Evolutionary conservation across 192 early-diverging fungal species (phyloP), one percentile per base, ranked within the genome.

Genomic region (Allomyces macrogynus): DNA sequence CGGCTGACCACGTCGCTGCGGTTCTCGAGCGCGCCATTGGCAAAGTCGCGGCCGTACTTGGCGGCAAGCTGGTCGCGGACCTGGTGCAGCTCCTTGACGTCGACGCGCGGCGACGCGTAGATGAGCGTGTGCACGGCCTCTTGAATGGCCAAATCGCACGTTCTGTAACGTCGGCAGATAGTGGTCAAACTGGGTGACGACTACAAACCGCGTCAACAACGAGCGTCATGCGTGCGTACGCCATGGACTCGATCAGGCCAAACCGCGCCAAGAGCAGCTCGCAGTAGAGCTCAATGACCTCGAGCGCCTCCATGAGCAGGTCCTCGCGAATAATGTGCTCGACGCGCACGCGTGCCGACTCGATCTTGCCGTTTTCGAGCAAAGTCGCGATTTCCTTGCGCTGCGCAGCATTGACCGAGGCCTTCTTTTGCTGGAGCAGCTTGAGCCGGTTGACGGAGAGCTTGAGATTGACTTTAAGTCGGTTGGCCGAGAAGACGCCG

Each of bases 321-420:
- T 98, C 95, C 65, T 96, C 93, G 20, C 93, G 84, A 64, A 98
- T 98, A 62, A 98, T 90, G 69, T 86, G 80, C 65, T 98, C 93
- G 5, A 89, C 90, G 64, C 90, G 75, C 27, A 95, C 88, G 23
- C 87, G 78, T 11, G 93, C 95, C 66, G 86, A 89, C 67, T 90
- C 87, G 43, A 80, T 80, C 65, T 96, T 98, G 69, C 86, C 86
- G 63, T 71, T 78, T 69, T 92, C 86, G 12, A 98, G 70, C 10
- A 96, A 76, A 9, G 67, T 63, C 0, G 90, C 89, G 49, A 98
- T 92, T 71, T 93, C 92, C 20, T 82, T 81, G 57, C 90, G 83
- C 12, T 83, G 82, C 61, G 83, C 79, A 61, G 87, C 74, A 62
- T 86, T 87, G 10, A 86, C 71, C 23, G 86, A 80, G 49, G 74